phyloP scores from a whole-genome alignment of 73 alveolate species.

The Breviolum minutum region DNA sequence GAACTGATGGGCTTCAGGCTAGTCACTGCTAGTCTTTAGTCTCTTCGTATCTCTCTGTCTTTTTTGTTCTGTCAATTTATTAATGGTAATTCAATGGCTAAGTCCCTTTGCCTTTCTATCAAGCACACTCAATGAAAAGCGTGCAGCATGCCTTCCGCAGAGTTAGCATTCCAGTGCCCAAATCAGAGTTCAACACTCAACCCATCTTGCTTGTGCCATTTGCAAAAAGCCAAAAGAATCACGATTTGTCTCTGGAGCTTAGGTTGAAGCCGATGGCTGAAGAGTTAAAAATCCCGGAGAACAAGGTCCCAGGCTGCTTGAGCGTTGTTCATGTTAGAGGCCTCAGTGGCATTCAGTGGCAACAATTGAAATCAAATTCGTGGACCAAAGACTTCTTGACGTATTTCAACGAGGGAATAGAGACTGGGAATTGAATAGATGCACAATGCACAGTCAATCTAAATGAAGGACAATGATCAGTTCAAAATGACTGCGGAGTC shows the following conservation, averaged over 20 bases:
- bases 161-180: not conserved
- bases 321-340: slow-evolving; percentile 71
- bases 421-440: not conserved
- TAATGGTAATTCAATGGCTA: too few species aligned
- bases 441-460: not conserved
- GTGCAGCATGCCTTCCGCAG: not conserved
- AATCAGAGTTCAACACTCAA: not conserved
- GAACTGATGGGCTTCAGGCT: not conserved
- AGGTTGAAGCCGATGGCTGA: slow-evolving; percentile 71
- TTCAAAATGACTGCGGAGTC: too few species aligned
- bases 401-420: not conserved
- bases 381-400: not conserved
- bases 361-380: not conserved
- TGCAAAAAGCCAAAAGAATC: too few species aligned
- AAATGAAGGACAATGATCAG: too few species aligned
- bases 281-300: slow-evolving; percentile 61
- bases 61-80: too few species aligned
- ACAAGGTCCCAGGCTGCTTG: slow-evolving; percentile 88
- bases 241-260: not conserved
- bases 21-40: not conserved
- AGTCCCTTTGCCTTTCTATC: too few species aligned
- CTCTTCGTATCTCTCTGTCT: not conserved
- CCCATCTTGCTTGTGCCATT: not conserved
- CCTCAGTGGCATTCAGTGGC: not conserved
- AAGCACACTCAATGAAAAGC: too few species aligned